Base-by-base conservation (phyloP, 1,284 basidiomycete species). In the Anthracocystis panici-leucophaei region DNA sequence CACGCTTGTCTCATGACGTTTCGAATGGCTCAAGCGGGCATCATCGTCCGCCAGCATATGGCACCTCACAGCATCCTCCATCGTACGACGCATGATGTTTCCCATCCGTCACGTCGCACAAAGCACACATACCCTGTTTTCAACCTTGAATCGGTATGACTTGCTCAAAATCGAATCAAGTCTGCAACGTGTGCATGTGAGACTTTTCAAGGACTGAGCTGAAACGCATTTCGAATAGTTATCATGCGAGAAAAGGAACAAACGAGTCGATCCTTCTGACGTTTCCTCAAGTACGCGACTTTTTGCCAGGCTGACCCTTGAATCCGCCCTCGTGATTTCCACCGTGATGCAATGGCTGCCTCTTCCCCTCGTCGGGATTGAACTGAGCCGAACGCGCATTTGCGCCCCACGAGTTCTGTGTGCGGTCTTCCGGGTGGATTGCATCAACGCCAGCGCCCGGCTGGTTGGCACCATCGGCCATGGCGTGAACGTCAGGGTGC, bases 281-380 rank as follows among this genome's bases (percentile, higher is more conserved):
- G 18, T 9, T 11, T 33, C 6, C 16, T 63, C 33, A 73, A 9
- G 70, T 74, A 38, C 70, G 70, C 10, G 65, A 64, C 49, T 71
- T 67, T 18, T 56, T 58, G 16, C 56, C 54, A 20, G 51, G 57
- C 48, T 67, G 45, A 42, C 57, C 71, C 38, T 71, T 68, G 62
- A 76, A 76, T 8, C 77, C 77, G 31, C 77, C 79, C 31, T 81
- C 59, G 51, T 81, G 33, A 25, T 57, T 65, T 18, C 79, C 79
- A 20, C 79, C 79, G 33, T 81, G 50, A 4, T 53, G 41, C n/a
- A 81, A 51, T 2, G 79, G 79, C 53, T 73, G 61, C 12, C 79
- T 42, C 40, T 66, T 61, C 4, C 78, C 77, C 60, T 81, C 79
- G 1, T 66, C 55, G 8, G 58, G 60, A 48, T 77, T 81, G 72